Evolutionary conservation across 78 protist species (phyloP), one percentile per base, ranked within the genome.

Genomic region (Thecamonas trahens): DNA sequence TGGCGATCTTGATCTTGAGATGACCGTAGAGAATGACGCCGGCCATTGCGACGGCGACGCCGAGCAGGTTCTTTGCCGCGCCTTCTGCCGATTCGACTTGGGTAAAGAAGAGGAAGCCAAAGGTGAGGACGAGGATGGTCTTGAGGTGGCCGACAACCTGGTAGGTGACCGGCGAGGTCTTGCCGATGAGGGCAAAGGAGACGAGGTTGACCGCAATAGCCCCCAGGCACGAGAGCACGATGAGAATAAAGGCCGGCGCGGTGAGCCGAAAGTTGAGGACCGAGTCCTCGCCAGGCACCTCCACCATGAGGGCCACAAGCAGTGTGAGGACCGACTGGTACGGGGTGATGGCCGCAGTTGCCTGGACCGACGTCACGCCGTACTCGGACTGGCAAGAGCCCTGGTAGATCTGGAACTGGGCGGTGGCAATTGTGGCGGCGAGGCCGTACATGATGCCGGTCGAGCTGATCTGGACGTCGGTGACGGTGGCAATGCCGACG

Each of bases 91-190:
- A n/a, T n/a, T n/a, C n/a, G n/a, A 55, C 61, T 13, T 8, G n/a
- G n/a, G n/a, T n/a, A n/a, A 61, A 61, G 50, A 61, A 17, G 13
- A 61, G 22, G 44, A 61, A 61, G 38, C 66, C 66, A 9, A 11
- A 17, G 15, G 42, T 15, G 42, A 61, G 66, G 26, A 37, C 42
- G 28, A 61, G 11, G 29, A 61, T 11, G 24, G 66, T 61, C 66
- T 61, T 61, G 42, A 13, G 24, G 40, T 61, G 66, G n/a, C 66
- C 66, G 9, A 61, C 44, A 40, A 61, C 66, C 9, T 35, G 66
- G 40, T 61, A 61, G 47, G 66, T 61, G 50, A 61, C n/a, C n/a
- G 66, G 39, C 9, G 66, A 61, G 32, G 44, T 38, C 40, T 29
- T 37, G 9, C 66, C 47, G 20, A 61, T 61, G 35, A 61, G 40